These are phyloP conservation scores for Nakazawaea populi DNA, from an alignment of 805 yeast species.

Conservation along the genomic window DNA sequence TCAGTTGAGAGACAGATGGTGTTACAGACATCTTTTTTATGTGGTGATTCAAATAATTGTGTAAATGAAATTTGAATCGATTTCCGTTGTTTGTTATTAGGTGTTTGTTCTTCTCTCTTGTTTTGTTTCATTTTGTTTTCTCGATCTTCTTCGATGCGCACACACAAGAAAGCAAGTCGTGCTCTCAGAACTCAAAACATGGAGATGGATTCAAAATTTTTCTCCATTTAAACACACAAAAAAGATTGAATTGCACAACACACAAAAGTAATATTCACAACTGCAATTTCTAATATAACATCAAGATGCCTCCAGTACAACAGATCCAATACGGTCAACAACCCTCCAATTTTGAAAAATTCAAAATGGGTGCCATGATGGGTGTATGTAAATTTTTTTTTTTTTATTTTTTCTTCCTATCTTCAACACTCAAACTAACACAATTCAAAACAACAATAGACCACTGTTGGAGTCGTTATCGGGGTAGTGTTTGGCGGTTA, in stretches of 20 bases:
- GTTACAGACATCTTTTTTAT: neutral
- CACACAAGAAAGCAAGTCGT: too few relatives aligned
- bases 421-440: neutral
- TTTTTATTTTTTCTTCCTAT: neutral
- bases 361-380: slow-evolving; percentile 98
- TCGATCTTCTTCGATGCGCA: too few relatives aligned
- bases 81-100: too few relatives aligned
- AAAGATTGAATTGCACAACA: too few relatives aligned
- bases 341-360: slow-evolving; percentile 89
- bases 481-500: slow-evolving; percentile 94
- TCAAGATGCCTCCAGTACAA: slow-evolving; percentile 58
- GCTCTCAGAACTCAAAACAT: too few relatives aligned
- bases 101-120: too few relatives aligned
- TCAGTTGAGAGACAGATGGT: neutral
- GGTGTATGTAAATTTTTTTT: slow-evolving; percentile 45
- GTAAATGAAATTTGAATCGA: too few relatives aligned
- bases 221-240: too few relatives aligned
- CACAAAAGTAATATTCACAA: too few relatives aligned
- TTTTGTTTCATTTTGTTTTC: too few relatives aligned
- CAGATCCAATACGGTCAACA: slow-evolving; percentile 57
- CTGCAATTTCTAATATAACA: neutral
- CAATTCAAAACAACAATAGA: slow-evolving; percentile 18
- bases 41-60: neutral
- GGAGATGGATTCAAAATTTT: too few relatives aligned
- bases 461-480: slow-evolving; percentile 86